These are phyloP conservation scores for Termitomyces sp. DNA, from an alignment of 1,284 basidiomycete species.

Conservation along the genomic window DNA sequence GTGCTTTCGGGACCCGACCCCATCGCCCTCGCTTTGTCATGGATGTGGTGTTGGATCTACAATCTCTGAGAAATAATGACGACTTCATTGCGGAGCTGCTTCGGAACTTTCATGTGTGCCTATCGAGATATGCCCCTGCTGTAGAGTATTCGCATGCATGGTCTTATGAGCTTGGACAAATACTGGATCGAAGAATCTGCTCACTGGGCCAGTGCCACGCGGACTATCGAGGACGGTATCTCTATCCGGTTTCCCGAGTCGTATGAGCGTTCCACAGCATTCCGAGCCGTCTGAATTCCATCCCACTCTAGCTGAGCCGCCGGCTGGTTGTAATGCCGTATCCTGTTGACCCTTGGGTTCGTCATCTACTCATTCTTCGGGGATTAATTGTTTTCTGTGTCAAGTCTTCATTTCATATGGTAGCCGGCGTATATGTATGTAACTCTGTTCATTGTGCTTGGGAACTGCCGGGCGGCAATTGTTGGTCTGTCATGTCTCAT, in stretches of 20 bases:
- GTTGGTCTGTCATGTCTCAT: neutral
- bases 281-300: conserved; percentile 25
- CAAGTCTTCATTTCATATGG: neutral
- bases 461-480: neutral
- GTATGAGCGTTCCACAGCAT: conserved; percentile 41
- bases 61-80: conserved; percentile 16
- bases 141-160: conserved; percentile 15
- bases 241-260: conserved; percentile 34
- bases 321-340: neutral
- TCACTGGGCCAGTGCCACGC: conserved; percentile 22
- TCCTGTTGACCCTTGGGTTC: neutral
- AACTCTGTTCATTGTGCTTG: neutral
- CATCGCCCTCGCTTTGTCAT: conserved; percentile 28
- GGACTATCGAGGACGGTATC: conserved; percentile 15
- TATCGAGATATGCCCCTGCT: conserved; percentile 17
- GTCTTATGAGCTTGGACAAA: conserved; percentile 25
- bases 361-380: neutral
- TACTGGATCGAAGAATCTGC: conserved; percentile 36
- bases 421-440: neutral
- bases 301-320: neutral
- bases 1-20: conserved; percentile 16
- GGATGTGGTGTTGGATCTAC: conserved; percentile 35
- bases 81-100: conserved; percentile 20
- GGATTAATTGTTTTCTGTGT: neutral
- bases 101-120: conserved; percentile 12